These are phyloP conservation scores for Malassezia restricta DNA, from an alignment of 1,284 basidiomycete genomes.

Conservation along the genomic window DNA sequence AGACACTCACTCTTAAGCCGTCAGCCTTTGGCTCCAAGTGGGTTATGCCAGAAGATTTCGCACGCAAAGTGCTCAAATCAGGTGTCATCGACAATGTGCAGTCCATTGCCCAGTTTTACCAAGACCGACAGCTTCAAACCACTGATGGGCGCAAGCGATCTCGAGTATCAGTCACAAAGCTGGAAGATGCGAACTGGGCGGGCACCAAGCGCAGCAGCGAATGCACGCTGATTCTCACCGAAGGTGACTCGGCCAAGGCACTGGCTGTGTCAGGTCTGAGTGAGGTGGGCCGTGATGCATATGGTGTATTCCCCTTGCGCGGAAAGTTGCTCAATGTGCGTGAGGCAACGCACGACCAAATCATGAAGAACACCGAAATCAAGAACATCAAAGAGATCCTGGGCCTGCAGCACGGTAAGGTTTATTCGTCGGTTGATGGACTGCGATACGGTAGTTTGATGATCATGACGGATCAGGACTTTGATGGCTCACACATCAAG, in stretches of 20 bases:
- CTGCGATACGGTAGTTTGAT: slow-evolving; percentile 89
- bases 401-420: slow-evolving; percentile 85
- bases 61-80: slow-evolving; percentile 86
- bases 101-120: slow-evolving; percentile 92
- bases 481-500: slow-evolving; percentile 99
- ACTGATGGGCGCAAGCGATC: slow-evolving; percentile 82
- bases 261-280: slow-evolving; percentile 85
- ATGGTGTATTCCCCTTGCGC: slow-evolving; percentile 91
- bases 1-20: slow-evolving; percentile 74
- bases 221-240: slow-evolving; percentile 92
- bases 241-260: slow-evolving; percentile 98
- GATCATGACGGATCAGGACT: slow-evolving; percentile 99
- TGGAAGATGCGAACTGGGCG: slow-evolving; percentile 95
- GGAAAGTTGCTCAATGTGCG: slow-evolving; percentile 96
- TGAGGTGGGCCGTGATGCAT: slow-evolving; percentile 90
- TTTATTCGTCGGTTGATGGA: slow-evolving; percentile 61
- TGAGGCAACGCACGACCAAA: slow-evolving; percentile 86
- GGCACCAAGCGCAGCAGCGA: slow-evolving; percentile 64
- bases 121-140: slow-evolving; percentile 88
- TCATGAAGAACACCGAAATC: slow-evolving; percentile 96
- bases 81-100: slow-evolving; percentile 83
- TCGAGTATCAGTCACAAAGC: slow-evolving; percentile 69
- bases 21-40: slow-evolving; percentile 82
- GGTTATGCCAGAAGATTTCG: slow-evolving; percentile 79
- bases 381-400: slow-evolving; percentile 96